Evolutionary conservation across 805 yeast genomes (phyloP).

Genomic region (Saccharomycopsis guyanensis): DNA sequence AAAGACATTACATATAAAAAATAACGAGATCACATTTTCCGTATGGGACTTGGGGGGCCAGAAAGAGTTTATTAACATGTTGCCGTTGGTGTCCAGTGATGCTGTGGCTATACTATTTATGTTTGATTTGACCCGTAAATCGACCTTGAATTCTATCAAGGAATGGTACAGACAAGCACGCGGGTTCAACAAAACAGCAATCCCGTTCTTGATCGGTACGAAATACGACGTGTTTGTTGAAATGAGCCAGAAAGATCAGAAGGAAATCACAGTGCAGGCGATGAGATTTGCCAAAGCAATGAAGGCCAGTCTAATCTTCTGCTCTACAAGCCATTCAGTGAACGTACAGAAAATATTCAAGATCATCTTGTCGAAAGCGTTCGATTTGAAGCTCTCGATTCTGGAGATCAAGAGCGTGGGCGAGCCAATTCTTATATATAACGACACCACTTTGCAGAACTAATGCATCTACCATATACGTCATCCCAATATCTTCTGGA

Average conservation of each 20-base stretch:
- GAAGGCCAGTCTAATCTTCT: conserved; percentile 77
- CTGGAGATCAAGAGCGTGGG: conserved; percentile 82
- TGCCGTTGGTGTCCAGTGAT: conserved; percentile 85
- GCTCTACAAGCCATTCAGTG: conserved; percentile 87
- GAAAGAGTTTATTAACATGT: conserved; percentile 89
- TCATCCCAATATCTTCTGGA: conserved; percentile 18
- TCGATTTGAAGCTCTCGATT: conserved; percentile 72
- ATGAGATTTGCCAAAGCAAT: conserved; percentile 81
- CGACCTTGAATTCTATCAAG: conserved; percentile 78
- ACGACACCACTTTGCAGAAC: conserved; percentile 20
- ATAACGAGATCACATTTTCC: conserved; percentile 82
- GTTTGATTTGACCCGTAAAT: conserved; percentile 83
- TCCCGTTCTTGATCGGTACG: conserved; percentile 88
- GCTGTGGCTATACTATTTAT: conserved; percentile 86
- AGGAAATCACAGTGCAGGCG: conserved; percentile 75
- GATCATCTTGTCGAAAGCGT: conserved; percentile 81
- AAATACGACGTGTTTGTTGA: conserved; percentile 85
- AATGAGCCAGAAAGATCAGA: conserved; percentile 70
- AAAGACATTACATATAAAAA: conserved; percentile 72
- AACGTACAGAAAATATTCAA: conserved; percentile 93
- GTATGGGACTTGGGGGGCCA: conserved; percentile 98
- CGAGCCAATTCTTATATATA: conserved; percentile 82
- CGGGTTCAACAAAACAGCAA: conserved; percentile 83
- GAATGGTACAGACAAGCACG: conserved; percentile 94
- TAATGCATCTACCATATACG: too few species aligned